Conservation (phyloP, 2,329 filamentous ascomycete species). For the Graphilbum ipis-grandicollis region DNA sequence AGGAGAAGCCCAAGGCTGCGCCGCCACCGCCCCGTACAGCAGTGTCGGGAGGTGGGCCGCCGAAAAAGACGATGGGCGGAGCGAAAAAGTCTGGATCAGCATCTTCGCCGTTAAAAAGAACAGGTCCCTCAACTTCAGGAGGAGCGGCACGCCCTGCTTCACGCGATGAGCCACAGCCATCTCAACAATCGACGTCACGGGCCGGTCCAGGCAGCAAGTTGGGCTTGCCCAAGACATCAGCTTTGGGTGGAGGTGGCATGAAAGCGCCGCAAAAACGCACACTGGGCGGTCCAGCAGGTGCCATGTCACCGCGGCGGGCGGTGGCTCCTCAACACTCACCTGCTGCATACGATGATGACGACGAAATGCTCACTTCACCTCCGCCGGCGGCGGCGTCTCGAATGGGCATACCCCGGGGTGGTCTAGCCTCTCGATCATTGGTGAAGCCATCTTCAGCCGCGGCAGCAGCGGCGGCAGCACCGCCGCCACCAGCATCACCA, state of each 20-base stretch:
- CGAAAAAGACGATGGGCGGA: conserved; percentile 22
- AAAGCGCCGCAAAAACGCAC: conserved; percentile 42
- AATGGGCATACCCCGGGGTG: conserved; percentile 54
- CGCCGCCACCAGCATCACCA: conserved; percentile 37
- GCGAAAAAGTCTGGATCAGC: conserved; percentile 36
- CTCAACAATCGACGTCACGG: conserved; percentile 35
- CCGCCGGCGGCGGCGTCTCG: conserved; percentile 35
- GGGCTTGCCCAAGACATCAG: conserved; percentile 33
- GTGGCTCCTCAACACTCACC: conserved; percentile 26
- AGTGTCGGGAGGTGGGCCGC: conserved; percentile 26
- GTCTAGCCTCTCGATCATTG: conserved; percentile 71
- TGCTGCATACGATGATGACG: conserved; percentile 30
- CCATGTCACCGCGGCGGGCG: conserved; percentile 34
- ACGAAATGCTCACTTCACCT: conserved; percentile 31
- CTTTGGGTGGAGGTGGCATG: conserved; percentile 36
- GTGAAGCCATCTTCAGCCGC: conserved; percentile 48
- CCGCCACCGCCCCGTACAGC: conserved; percentile 36
- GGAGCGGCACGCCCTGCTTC: conserved; percentile 14
- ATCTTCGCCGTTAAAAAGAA: conserved; percentile 27
- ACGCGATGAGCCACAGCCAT: not conserved
- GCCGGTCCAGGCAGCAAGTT: conserved; percentile 29
- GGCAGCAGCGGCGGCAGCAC: conserved; percentile 32
- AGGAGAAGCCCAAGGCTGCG: conserved; percentile 78
- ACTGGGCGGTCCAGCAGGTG: conserved; percentile 26
- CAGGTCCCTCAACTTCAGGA: conserved; percentile 17